A percentile compares a stretch with the other conserved stretches of the same genome.
phyloP scores from a whole-genome alignment of 2,329 filamentous ascomycete genomes.

The Venturia asperata region DNA sequence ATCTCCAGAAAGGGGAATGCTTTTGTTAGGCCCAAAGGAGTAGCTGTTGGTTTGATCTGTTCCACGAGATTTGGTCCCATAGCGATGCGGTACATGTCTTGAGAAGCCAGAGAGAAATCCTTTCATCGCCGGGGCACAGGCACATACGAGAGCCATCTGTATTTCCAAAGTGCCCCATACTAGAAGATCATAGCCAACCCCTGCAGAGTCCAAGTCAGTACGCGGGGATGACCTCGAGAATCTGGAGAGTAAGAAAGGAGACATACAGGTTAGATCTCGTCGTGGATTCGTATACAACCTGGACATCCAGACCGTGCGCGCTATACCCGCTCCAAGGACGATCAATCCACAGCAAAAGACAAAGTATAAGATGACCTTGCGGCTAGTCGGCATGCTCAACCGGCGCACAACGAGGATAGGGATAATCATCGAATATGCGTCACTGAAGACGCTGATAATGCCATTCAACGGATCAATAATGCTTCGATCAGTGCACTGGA shows the following conservation, averaged over 20 bases:
- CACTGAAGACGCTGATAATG: slow-evolving; percentile 22
- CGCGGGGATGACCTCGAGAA: slow-evolving; percentile 7
- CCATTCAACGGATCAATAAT: slow-evolving; percentile 24
- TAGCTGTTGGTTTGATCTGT: background rate
- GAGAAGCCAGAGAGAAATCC: slow-evolving; percentile 20
- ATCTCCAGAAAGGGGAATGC: background rate
- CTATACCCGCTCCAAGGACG: slow-evolving; percentile 28
- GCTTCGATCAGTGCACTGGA: slow-evolving; percentile 22
- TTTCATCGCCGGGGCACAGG: slow-evolving; percentile 26
- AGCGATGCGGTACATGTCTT: background rate
- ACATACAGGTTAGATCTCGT: slow-evolving; percentile 26
- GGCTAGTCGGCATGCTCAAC: slow-evolving; percentile 23
- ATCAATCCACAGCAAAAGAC: slow-evolving; percentile 20
- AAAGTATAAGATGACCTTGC: slow-evolving; percentile 22
- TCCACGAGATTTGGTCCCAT: background rate
- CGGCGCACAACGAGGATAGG: slow-evolving; percentile 22
- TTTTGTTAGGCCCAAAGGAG: background rate
- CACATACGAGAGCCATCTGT: slow-evolving; percentile 26
- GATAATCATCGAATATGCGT: slow-evolving; percentile 24
- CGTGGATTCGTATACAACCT: slow-evolving; percentile 22
- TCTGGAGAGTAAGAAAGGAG: background rate
- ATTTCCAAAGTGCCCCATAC: slow-evolving; percentile 26
- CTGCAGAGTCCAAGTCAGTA: slow-evolving; percentile 14
- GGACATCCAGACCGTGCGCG: slow-evolving; percentile 28
- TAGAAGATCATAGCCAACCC: slow-evolving; percentile 27